These are phyloP conservation scores for Verticillium nonalfalfae DNA, from an alignment of 2,329 filamentous ascomycete species.

Conservation along the genomic window DNA sequence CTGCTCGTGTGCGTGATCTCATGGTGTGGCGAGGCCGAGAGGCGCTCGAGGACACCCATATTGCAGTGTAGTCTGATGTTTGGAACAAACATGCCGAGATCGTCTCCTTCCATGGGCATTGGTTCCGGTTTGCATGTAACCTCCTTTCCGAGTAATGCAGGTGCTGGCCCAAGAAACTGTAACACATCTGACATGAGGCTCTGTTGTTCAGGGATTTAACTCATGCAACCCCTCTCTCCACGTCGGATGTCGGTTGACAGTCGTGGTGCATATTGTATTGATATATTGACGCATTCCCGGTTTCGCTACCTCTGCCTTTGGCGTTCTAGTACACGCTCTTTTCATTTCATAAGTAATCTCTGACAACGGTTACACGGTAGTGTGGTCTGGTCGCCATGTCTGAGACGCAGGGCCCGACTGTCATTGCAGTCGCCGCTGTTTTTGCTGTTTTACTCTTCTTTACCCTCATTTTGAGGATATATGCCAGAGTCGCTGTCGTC, in stretches of 20 bases:
- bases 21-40: neutral
- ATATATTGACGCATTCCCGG: neutral
- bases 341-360: neutral
- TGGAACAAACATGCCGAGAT: neutral
- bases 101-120: neutral
- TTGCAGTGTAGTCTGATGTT: neutral
- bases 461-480: constrained; percentile 28
- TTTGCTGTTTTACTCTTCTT: constrained; percentile 30
- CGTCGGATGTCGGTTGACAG: neutral
- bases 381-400: constrained; percentile 4
- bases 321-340: neutral
- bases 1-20: neutral
- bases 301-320: neutral
- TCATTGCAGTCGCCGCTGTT: constrained; percentile 24
- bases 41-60: neutral
- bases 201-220: neutral
- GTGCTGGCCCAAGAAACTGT: neutral
- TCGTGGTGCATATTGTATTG: neutral
- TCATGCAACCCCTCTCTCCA: neutral
- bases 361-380: neutral
- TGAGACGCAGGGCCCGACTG: constrained; percentile 24
- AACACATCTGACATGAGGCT: neutral
- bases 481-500: constrained; percentile 29
- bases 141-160: neutral
- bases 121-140: neutral